Evolutionary conservation across 2,329 filamentous ascomycete genomes (phyloP).

Genomic region (Monosporascus sp.): DNA sequence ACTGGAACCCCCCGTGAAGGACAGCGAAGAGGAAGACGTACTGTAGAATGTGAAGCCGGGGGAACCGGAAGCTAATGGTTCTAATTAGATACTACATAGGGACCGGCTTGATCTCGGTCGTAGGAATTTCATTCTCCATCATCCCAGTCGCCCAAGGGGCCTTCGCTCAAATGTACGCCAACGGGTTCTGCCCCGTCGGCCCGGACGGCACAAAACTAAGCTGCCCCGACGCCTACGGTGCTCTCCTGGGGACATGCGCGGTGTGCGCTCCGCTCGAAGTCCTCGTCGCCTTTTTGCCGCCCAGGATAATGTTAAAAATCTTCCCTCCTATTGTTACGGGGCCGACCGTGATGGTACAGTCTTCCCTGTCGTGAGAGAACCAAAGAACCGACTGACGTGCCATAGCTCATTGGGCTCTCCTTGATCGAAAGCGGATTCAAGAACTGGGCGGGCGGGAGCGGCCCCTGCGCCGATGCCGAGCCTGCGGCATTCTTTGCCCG

Average conservation of each 20-base stretch:
- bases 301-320: constrained; percentile 61
- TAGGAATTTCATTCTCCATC: constrained; percentile 72
- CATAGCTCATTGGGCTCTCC: constrained; percentile 63
- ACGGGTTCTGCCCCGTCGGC: constrained; percentile 59
- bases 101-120: constrained; percentile 74
- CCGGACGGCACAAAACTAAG: constrained; percentile 61
- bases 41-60: background rate
- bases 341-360: constrained; percentile 51
- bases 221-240: constrained; percentile 72
- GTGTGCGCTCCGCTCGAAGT: constrained; percentile 66
- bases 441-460: constrained; percentile 73
- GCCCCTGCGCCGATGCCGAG: constrained; percentile 47
- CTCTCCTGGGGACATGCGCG: constrained; percentile 64
- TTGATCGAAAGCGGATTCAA: constrained; percentile 68
- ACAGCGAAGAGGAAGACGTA: no score
- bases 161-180: constrained; percentile 71
- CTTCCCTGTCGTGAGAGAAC: background rate
- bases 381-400: constrained; percentile 1
- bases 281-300: constrained; percentile 67
- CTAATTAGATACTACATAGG: constrained; percentile 62
- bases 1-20: no score
- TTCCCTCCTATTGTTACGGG: constrained; percentile 78
- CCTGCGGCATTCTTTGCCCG: constrained; percentile 50
- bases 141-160: constrained; percentile 69
- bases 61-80: constrained; percentile 1